A percentile compares a stretch with the other conserved stretches of the same genome.
Conservation (phyloP, 805 yeast genomes). For the Hanseniaspora pseudoguilliermondii region DNA sequence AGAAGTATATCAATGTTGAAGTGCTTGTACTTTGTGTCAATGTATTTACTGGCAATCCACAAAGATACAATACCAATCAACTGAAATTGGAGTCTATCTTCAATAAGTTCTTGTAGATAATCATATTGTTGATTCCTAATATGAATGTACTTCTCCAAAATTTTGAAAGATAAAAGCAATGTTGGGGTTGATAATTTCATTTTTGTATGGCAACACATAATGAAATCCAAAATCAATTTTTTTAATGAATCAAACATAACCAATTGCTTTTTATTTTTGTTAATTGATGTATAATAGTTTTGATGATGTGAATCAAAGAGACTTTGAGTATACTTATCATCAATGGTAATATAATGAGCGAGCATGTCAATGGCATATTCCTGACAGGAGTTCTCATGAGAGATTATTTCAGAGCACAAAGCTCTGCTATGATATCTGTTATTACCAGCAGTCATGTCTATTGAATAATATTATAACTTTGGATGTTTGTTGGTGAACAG, state of each 20-base stretch:
- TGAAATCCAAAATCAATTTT: conserved; percentile 65
- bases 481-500: too few relatives aligned
- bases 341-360: not conserved
- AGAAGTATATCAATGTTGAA: conserved; percentile 41
- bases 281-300: not conserved
- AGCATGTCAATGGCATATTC: conserved; percentile 12
- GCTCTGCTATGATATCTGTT: conserved; percentile 3
- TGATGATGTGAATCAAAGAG: not conserved
- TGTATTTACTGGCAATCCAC: conserved; percentile 78
- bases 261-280: not conserved
- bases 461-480: not conserved
- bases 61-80: conserved; percentile 73
- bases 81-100: conserved; percentile 31
- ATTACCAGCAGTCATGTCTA: not conserved
- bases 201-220: conserved; percentile 58
- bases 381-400: conserved; percentile 12
- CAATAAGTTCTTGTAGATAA: not conserved
- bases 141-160: conserved; percentile 69
- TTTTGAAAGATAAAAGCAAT: conserved; percentile 51
- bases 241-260: conserved; percentile 40
- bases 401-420: conserved; percentile 5
- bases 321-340: not conserved
- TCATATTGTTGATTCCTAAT: not conserved
- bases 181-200: conserved; percentile 52
- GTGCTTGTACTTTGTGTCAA: conserved; percentile 54